Base-by-base conservation (phyloP, 495 filamentous ascomycete species). In the Penicillium salamii region DNA sequence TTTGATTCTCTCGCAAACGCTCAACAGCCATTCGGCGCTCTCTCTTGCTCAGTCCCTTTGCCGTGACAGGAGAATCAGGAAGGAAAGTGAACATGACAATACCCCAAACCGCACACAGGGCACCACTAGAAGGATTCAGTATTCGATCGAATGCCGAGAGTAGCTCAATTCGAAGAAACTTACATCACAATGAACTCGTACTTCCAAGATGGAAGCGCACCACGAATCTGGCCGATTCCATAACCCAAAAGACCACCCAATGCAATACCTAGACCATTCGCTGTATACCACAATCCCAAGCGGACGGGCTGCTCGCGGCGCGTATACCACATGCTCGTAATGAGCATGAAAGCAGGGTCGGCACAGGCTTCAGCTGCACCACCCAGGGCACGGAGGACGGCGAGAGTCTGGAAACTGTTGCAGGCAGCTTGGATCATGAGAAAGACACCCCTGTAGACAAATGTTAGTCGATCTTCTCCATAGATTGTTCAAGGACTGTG, bases 21-120 rank as follows among this genome's bases (percentile, higher is more conserved):
- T 82, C 76, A 9, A 85, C 71, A 36, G 82, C 81, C 42, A 85
- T 65, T 18, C 68, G 68, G 42, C 82, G 80, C 54, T 86, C 76
- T 45, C 74, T 70, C 37, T 76, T 69, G 24, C 48, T 77, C 21
- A 86, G 76, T 33, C 82, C 82, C 29, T 73, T 77, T 5, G 83
- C 81, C 0, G 76, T 78, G 58, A 85, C 78, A 0, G 83, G 83
- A 2, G 81, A 81, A 54, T 85, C 82, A 0, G 83, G 83, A 50
- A 87, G 81, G 55, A 80, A 69, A 28, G 79, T 72, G 50, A 80
- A 78, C 51, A 77, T 75, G 28, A 84, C 75, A 29, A 84, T 61
- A 11, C 80, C 82, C 68, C 80, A 84, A 14, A 69, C 11, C 14
- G 77, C 66, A 18, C 80, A 84, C 18, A 84, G 67, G 24, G 78